Percentiles rank a stretch among this genome's conserved stretches.
phyloP scores from a whole-genome alignment of 1,284 basidiomycete species.

The Pseudozyma thailandica region DNA sequence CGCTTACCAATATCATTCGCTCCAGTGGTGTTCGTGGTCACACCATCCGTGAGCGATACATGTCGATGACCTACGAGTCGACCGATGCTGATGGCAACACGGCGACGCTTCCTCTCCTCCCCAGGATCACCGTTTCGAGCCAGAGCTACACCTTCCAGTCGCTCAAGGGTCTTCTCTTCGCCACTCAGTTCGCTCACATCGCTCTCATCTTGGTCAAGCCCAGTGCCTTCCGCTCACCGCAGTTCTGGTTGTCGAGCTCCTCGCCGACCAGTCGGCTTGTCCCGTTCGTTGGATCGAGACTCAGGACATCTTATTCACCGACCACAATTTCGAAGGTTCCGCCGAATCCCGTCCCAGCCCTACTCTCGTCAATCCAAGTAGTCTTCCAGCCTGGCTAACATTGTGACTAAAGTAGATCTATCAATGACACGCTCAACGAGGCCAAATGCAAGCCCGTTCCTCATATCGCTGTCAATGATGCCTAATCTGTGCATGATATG shows the following conservation, averaged over 20 bases:
- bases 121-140: constrained; percentile 57
- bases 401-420: too few relatives aligned
- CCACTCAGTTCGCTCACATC: constrained; percentile 98
- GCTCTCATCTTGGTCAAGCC: constrained; percentile 93
- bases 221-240: constrained; percentile 97
- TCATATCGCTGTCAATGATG: too few relatives aligned
- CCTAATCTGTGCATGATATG: too few relatives aligned
- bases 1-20: constrained; percentile 81
- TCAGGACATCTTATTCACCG: constrained; percentile 89
- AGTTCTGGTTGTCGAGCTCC: constrained; percentile 91
- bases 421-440: too few relatives aligned
- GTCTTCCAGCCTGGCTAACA: too few relatives aligned
- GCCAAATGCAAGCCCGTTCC: too few relatives aligned
- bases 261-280: constrained; percentile 87
- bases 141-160: constrained; percentile 90
- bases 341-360: constrained; percentile 96
- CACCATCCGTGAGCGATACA: constrained; percentile 95
- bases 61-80: constrained; percentile 95
- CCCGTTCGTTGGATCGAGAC: constrained; percentile 97
- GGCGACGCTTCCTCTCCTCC: constrained; percentile 61
- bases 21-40: constrained; percentile 99
- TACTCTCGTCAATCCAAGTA: too few relatives aligned
- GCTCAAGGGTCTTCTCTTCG: constrained; percentile 91
- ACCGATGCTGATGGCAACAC: constrained; percentile 89
- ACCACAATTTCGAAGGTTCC: constrained; percentile 89